Conservation (phyloP, 2,329 filamentous ascomycete species). For the Botryotinia convoluta region DNA sequence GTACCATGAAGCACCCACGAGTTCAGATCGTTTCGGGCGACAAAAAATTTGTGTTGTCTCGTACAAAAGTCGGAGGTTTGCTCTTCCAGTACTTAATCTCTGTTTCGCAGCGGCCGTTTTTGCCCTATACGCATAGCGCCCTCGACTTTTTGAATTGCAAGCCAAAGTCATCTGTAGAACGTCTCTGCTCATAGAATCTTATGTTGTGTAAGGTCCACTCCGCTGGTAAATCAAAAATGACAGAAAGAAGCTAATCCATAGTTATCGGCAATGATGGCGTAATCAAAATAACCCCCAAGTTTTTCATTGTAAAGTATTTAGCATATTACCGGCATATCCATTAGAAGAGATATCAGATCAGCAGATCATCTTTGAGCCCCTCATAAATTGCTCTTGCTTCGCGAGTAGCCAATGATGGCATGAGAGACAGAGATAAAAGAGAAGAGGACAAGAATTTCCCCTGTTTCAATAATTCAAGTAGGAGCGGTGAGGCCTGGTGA, state of each 20-base stretch:
- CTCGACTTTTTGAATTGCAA: not conserved
- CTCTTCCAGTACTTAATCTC: not conserved
- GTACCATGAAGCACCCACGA: slow-evolving; percentile 5
- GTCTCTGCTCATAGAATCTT: not conserved
- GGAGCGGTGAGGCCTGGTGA: slow-evolving; percentile 12
- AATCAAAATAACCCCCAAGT: not conserved
- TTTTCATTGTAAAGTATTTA: not conserved
- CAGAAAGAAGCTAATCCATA: not conserved
- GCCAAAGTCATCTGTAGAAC: not conserved
- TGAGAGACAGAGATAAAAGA: not conserved
- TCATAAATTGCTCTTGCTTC: slow-evolving; percentile 15
- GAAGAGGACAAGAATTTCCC: slow-evolving; percentile 1
- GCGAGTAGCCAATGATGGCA: slow-evolving; percentile 5
- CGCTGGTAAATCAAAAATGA: not conserved
- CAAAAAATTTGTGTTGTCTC: not conserved
- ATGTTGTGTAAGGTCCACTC: slow-evolving; percentile 4
- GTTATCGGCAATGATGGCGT: not conserved
- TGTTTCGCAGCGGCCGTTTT: not conserved
- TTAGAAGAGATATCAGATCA: not conserved
- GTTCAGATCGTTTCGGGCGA: not conserved
- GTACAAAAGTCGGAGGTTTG: not conserved
- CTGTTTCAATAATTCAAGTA: not conserved
- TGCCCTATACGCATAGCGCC: not conserved
- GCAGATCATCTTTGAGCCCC: not conserved
- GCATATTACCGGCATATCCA: slow-evolving; percentile 5